phyloP scores from a whole-genome alignment of 1,284 basidiomycete species.

The Pseudozyma hubeiensis region DNA sequence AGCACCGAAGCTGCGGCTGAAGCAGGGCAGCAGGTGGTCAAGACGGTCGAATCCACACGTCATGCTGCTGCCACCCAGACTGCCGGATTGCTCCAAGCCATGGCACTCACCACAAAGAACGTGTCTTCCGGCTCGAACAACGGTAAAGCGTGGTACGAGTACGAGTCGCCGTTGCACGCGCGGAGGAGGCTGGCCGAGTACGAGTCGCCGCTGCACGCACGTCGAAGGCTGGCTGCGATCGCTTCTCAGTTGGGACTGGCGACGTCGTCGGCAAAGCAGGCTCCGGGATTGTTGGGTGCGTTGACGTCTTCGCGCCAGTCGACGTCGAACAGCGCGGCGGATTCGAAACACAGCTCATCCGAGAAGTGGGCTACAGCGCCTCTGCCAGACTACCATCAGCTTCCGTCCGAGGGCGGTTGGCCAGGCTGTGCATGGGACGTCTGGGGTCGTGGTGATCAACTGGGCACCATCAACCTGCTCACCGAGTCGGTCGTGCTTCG shows the following conservation, averaged over 20 bases:
- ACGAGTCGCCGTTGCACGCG: slow-evolving; percentile 40
- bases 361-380: slow-evolving; percentile 42
- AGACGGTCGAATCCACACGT: slow-evolving; percentile 22
- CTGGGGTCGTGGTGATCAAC: slow-evolving; percentile 78
- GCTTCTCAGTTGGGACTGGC: slow-evolving; percentile 52
- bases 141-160: slow-evolving; percentile 35
- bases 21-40: slow-evolving; percentile 25
- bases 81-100: slow-evolving; percentile 42
- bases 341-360: not conserved
- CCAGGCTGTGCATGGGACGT: slow-evolving; percentile 75
- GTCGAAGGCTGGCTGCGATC: slow-evolving; percentile 47
- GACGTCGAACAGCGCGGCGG: too few species aligned
- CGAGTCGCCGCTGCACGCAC: slow-evolving; percentile 47
- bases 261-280: slow-evolving; percentile 39
- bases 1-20: slow-evolving; percentile 17
- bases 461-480: slow-evolving; percentile 79
- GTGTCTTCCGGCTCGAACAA: slow-evolving; percentile 18
- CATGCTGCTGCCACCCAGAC: slow-evolving; percentile 32
- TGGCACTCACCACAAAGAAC: slow-evolving; percentile 43
- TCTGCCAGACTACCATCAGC: slow-evolving; percentile 50
- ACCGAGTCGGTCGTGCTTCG: slow-evolving; percentile 76
- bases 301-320: slow-evolving; percentile 10
- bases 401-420: slow-evolving; percentile 56
- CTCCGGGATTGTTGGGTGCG: slow-evolving; percentile 19
- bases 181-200: slow-evolving; percentile 27